A percentile compares a stretch with the other conserved stretches of the same genome.
phyloP scores from a whole-genome alignment of 2,329 filamentous ascomycete species.

The Phaeophleospora eucalypticola region DNA sequence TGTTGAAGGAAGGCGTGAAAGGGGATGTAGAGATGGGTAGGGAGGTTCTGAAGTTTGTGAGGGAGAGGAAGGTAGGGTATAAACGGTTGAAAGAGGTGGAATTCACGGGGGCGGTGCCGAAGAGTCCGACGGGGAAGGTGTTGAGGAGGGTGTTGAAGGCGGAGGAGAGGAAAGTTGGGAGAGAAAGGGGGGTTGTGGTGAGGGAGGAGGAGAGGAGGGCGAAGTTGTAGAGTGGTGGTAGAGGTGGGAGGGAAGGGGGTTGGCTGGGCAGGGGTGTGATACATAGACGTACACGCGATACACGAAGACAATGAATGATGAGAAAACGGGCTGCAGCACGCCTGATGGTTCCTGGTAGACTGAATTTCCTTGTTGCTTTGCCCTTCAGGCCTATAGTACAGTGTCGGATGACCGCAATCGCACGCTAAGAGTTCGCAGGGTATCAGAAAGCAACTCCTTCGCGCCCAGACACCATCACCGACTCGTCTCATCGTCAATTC shows the following conservation, averaged over 20 bases:
- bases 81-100: conserved; percentile 64
- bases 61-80: conserved; percentile 62
- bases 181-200: conserved; percentile 20
- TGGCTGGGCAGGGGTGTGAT: no score
- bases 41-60: conserved; percentile 57
- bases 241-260: no score
- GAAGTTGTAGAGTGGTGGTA: conserved; percentile 22
- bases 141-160: conserved; percentile 55
- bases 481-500: neutral
- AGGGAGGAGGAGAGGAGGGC: conserved; percentile 20
- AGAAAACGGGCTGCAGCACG: no score
- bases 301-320: no score
- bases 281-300: no score
- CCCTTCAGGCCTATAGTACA: no score
- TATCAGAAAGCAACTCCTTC: neutral
- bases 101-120: conserved; percentile 63
- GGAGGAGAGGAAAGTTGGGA: conserved; percentile 39
- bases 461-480: neutral
- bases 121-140: conserved; percentile 70
- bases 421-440: no score
- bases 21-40: conserved; percentile 30
- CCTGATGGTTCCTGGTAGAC: no score
- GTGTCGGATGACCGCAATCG: no score
- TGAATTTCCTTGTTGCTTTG: no score
- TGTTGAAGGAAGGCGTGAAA: conserved; percentile 36